These are phyloP conservation scores for Lactifluus pinguis DNA, from an alignment of 768 basidiomycete genomes.

Conservation along the genomic window DNA sequence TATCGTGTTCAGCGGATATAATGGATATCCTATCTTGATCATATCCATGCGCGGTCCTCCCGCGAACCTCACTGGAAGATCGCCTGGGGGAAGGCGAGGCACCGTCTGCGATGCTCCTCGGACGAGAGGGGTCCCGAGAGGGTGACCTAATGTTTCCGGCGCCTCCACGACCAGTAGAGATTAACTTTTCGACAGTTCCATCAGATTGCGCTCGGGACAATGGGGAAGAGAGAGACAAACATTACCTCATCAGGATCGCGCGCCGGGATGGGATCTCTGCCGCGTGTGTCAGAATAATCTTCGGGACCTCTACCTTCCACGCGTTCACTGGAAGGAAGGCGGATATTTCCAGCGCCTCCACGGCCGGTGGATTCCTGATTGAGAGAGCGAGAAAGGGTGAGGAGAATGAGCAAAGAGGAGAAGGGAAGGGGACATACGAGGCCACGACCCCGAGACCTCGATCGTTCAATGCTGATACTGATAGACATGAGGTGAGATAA, in stretches of 20 bases:
- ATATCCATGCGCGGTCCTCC: slow-evolving; percentile 8
- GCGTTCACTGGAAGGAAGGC: slow-evolving; percentile 30
- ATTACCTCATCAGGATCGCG: slow-evolving; percentile 32
- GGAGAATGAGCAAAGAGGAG: neutral
- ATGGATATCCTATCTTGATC: slow-evolving; percentile 24
- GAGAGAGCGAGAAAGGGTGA: neutral
- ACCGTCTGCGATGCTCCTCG: neutral
- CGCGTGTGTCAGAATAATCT: slow-evolving; percentile 48
- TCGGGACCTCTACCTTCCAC: slow-evolving; percentile 33
- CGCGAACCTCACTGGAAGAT: slow-evolving; percentile 17
- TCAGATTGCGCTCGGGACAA: too few species aligned
- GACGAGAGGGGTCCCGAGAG: slow-evolving; percentile 40
- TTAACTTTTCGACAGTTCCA: slow-evolving; percentile 24
- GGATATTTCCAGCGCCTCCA: slow-evolving; percentile 64
- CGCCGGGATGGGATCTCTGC: slow-evolving; percentile 42
- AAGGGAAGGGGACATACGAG: neutral
- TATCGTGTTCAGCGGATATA: neutral
- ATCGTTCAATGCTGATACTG: neutral
- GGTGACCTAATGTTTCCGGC: slow-evolving; percentile 79
- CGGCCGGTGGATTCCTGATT: slow-evolving; percentile 50
- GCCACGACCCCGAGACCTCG: slow-evolving; percentile 4
- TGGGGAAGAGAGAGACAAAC: too few species aligned
- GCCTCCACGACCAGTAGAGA: slow-evolving; percentile 70
- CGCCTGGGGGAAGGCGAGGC: neutral
- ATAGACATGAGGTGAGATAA: neutral